Evolutionary conservation across 2,329 filamentous ascomycete genomes (phyloP).

Genomic region (Sarocladium brachiariae): DNA sequence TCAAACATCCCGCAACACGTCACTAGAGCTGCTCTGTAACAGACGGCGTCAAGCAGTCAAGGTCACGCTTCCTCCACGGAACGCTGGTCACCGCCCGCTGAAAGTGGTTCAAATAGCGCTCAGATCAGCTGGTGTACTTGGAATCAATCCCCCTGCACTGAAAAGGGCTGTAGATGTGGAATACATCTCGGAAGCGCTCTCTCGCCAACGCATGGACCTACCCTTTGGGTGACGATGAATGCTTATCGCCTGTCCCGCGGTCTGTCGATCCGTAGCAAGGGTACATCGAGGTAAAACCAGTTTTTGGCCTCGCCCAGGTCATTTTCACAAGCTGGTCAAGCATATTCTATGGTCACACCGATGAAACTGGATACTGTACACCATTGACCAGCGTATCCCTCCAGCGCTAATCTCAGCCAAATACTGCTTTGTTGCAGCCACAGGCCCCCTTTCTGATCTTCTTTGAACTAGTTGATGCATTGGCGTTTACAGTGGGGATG

Average conservation of each 20-base stretch:
- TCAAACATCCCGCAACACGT: background rate
- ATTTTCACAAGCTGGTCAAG: background rate
- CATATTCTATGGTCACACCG: background rate
- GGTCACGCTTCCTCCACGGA: background rate
- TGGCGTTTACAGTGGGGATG: background rate
- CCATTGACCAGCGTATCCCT: background rate
- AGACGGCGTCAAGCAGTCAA: background rate
- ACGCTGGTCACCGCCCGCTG: conserved; percentile 3
- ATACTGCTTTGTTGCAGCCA: background rate
- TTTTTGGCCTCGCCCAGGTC: too few relatives aligned
- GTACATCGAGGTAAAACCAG: too few relatives aligned
- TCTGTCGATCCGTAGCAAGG: background rate
- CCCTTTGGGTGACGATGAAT: background rate
- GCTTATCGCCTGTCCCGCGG: too few relatives aligned
- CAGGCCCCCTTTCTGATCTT: background rate
- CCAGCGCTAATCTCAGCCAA: conserved; percentile 5
- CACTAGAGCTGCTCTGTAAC: conserved; percentile 4
- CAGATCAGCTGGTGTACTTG: background rate
- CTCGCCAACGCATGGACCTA: too few relatives aligned
- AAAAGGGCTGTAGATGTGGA: too few relatives aligned
- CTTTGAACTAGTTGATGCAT: background rate
- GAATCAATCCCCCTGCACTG: too few relatives aligned
- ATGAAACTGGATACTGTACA: background rate
- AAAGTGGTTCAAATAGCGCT: background rate
- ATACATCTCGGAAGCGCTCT: too few relatives aligned